These are phyloP conservation scores for Triadica sebifera DNA, from an alignment of 345 rosid genomes.

Conservation along the genomic window DNA sequence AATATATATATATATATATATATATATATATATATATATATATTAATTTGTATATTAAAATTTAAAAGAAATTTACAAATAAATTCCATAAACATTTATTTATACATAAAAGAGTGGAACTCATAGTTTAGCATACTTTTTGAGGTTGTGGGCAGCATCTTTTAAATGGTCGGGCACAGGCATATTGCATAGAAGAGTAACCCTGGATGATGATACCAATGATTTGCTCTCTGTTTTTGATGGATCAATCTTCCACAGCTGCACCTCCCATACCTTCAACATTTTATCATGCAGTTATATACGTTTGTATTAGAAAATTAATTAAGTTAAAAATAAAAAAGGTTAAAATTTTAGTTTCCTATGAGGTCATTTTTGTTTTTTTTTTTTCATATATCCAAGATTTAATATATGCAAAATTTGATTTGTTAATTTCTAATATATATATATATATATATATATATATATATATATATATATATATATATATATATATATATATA, in stretches of 20 bases:
- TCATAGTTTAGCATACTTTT: constrained; percentile 57
- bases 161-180: constrained; percentile 62
- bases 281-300: not conserved
- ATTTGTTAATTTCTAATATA: too few species aligned
- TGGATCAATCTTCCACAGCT: constrained; percentile 53
- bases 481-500: too few species aligned
- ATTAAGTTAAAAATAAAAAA: not conserved
- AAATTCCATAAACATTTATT: too few species aligned
- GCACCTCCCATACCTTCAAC: constrained; percentile 75
- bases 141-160: constrained; percentile 47
- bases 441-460: too few species aligned
- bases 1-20: too few species aligned
- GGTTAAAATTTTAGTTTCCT: too few species aligned
- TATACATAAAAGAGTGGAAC: not conserved
- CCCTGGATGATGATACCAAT: constrained; percentile 61
- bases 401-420: not conserved
- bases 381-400: too few species aligned
- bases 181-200: constrained; percentile 67
- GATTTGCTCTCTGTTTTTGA: constrained; percentile 36
- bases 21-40: too few species aligned
- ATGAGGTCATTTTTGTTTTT: too few species aligned
- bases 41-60: too few species aligned
- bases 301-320: not conserved
- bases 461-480: too few species aligned
- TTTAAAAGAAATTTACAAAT: too few species aligned